Evolutionary conservation across 345 rosid species (phyloP), one percentile per base, ranked within the genome.

Genomic region (Salix caprea): DNA sequence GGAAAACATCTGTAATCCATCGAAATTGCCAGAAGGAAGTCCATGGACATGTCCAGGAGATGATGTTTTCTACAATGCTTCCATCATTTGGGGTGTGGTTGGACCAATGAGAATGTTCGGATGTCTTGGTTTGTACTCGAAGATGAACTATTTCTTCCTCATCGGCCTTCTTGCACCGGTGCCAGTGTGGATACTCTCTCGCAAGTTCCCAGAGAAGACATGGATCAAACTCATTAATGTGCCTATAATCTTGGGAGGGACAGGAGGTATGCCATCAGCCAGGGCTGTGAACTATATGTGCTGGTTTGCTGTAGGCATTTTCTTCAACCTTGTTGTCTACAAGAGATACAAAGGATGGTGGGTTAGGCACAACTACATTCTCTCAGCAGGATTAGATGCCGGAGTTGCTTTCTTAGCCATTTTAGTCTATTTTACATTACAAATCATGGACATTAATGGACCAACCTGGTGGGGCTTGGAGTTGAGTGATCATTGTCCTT

Each of bases 21-120:
- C 79, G 5, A 70, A 79, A 19, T 42, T 87, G 71, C 86, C 87
- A 0, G 46, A 16, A 32, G 88, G 87, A 74, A 89, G 88, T 73
- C 91, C 87, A 0, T 89, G 90, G 93, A 88, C 90, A 1, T 90
- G 93, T 71, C 87, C 90, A 0, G 74, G 84, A 28, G 88, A 84
- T 6, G 76, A 82, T 32, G 82, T 88, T 26, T 82, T 78, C 83
- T 89, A 85, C 86, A 86, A 85, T 71, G 87, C 88, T 48, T 89
- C 91, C 62, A 70, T 88, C 82, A 86, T 90, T 15, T 90, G 93
- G 93, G 93, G 90, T 2, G 79, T 86, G 26, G 89, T 88, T 0
- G 93, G 89, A 8, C 89, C 89, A 6, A 76, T 78, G 15, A 52
- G 88, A 58, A 83, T 90, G 88, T 88, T 86, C 46, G 88, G 88